These are phyloP conservation scores for Elaeis guineensis DNA, from an alignment of 176 grass and related monocot genomes.

Conservation along the genomic window DNA sequence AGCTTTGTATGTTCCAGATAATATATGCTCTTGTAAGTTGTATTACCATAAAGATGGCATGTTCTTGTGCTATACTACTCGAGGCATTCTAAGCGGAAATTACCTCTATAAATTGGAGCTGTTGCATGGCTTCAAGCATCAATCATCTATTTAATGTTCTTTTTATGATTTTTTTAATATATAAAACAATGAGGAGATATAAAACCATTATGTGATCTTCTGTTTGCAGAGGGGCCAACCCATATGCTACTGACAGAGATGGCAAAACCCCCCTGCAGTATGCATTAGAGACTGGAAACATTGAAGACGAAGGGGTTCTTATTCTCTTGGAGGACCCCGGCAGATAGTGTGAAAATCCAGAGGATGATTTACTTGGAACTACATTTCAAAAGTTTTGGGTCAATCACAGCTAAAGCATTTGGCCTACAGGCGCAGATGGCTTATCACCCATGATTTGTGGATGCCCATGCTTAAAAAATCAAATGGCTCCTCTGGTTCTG, in stretches of 20 bases:
- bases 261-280: constrained; percentile 78
- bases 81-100: too few species aligned
- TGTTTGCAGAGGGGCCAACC: constrained; percentile 65
- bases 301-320: constrained; percentile 80
- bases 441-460: not conserved
- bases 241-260: constrained; percentile 44
- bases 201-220: not conserved
- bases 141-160: not conserved
- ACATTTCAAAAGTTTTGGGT: constrained; percentile 15
- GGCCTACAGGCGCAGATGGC: not conserved
- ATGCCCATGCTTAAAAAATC: not conserved
- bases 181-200: not conserved
- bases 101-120: too few species aligned
- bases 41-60: too few species aligned
- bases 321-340: constrained; percentile 69
- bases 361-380: not conserved
- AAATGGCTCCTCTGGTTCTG: constrained; percentile 12
- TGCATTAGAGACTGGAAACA: constrained; percentile 64
- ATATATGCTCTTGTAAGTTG: too few species aligned
- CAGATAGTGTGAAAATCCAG: constrained; percentile 37
- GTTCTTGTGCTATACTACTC: too few species aligned
- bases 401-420: constrained; percentile 6
- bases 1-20: too few species aligned
- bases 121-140: too few species aligned
- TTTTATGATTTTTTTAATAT: not conserved